Evolutionary conservation across 2,329 filamentous ascomycete genomes (phyloP).

Genomic region (Dothistroma pini): DNA sequence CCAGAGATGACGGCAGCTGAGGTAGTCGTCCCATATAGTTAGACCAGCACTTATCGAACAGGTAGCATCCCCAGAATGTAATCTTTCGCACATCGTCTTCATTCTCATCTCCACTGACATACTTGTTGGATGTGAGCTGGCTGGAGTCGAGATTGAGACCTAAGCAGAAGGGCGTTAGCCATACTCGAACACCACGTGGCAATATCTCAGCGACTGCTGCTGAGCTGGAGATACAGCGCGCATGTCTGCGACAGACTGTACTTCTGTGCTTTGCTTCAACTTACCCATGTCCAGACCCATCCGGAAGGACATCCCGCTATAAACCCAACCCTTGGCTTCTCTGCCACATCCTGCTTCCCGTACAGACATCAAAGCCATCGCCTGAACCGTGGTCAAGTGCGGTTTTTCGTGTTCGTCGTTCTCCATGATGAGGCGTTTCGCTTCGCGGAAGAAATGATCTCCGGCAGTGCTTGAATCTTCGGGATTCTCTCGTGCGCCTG

Average conservation of each 20-base stretch:
- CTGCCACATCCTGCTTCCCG: conserved; percentile 90
- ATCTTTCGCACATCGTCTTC: conserved; percentile 86
- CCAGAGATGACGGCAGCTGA: conserved; percentile 73
- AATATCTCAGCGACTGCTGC: no score
- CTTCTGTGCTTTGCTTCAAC: no score
- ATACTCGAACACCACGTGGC: no score
- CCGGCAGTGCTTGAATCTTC: conserved; percentile 82
- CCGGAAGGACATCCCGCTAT: conserved; percentile 96
- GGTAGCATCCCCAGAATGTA: conserved; percentile 95
- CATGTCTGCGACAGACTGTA: no score
- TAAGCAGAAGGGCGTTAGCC: no score
- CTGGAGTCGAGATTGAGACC: conserved; percentile 78
- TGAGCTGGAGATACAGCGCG: no score
- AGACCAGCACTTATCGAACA: conserved; percentile 99
- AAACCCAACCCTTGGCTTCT: conserved; percentile 96
- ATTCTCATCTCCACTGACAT: conserved; percentile 57
- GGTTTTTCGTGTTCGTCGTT: conserved; percentile 93
- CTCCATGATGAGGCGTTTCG: conserved; percentile 82
- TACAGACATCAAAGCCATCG: conserved; percentile 91
- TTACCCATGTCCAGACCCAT: conserved; percentile 85
- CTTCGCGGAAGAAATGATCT: conserved; percentile 93
- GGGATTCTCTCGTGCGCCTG: conserved; percentile 66
- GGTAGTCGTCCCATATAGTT: conserved; percentile 92
- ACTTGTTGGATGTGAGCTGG: conserved; percentile 53
- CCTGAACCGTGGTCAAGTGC: conserved; percentile 84